Evolutionary conservation across 1,139 yeast genomes (phyloP), one percentile per base, ranked within the genome.

Genomic region (Cylindricascospora bacillispora): DNA sequence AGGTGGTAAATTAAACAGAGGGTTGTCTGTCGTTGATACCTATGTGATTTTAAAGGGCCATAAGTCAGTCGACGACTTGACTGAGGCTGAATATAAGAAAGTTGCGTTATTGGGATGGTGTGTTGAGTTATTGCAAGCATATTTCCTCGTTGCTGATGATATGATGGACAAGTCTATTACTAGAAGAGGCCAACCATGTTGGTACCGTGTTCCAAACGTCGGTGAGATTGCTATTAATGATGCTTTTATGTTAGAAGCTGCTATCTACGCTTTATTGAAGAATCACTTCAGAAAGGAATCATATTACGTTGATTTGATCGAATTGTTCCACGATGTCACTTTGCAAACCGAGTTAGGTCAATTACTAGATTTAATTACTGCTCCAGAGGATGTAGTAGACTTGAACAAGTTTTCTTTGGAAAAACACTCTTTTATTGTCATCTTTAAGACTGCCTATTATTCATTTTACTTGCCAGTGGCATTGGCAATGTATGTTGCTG

Each of bases 281-380:
- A 82, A 77, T 53, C 80, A 89, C 59, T 92, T 89, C 74, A 75
- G 73, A 49, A 52, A 64, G 31, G 95, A 86, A 43, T 34, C 71
- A 6, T 89, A 82, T 63, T 92, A 92, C 51, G 82, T 83, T 35
- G 94, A 89, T 50, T 67, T 92, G 42, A 60, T 92, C 45, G 99
- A 92, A 57, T 68, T 89, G 48, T 85, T 86, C 74, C 93, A 79
- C 52, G 89, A 79, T 56, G 92, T 83, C 35, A 89, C 98, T 23
- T 85, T 89, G 73, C 93, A 85, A 62, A 92, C 99, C 13, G 98
- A 92, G 60, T 68, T 86, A 51, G 99, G 99, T 43, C 99, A 92
- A 63, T 70, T 89, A 51, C 64, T 89, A 44, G 99, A 92, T 57
- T 70, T 92, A 50, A 80, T 86, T 51, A 92, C 98, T 32, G 97